These are phyloP conservation scores for Dendrobium catenatum DNA, from an alignment of 106 monocot genomes.

Conservation along the genomic window DNA sequence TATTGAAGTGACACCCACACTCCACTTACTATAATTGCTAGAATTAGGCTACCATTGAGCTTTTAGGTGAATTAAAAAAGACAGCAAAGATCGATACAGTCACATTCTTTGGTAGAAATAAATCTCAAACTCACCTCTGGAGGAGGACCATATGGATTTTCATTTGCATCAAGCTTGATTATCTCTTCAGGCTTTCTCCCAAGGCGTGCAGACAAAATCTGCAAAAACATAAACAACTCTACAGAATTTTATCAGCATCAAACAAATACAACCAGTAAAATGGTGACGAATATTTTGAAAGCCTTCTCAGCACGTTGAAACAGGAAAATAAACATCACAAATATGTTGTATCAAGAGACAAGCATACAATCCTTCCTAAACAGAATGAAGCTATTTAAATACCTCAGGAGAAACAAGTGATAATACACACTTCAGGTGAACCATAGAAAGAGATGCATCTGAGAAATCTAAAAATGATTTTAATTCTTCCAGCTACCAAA, in stretches of 20 bases:
- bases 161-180: constrained; percentile 98
- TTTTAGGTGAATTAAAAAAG: not conserved
- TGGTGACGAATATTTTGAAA: not conserved
- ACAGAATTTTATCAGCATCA: not conserved
- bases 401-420: not conserved
- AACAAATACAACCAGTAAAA: not conserved
- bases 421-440: not conserved
- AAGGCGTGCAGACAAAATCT: constrained; percentile 80
- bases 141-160: constrained; percentile 99
- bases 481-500: not conserved
- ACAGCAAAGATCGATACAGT: not conserved
- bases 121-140: constrained; percentile 61
- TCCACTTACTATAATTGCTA: not conserved
- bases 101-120: constrained; percentile 3
- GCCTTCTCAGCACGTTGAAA: not conserved
- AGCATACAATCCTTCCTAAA: not conserved
- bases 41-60: not conserved
- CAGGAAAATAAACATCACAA: not conserved
- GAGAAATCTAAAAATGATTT: not conserved
- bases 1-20: not conserved
- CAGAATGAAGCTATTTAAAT: too few relatives aligned
- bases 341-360: not conserved
- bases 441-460: not conserved
- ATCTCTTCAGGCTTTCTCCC: constrained; percentile 94
- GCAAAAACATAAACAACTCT: not conserved